A percentile compares a stretch with the other conserved stretches of the same genome.
Conservation (phyloP, 179 eudicot species). For the Actinidia arguta region DNA sequence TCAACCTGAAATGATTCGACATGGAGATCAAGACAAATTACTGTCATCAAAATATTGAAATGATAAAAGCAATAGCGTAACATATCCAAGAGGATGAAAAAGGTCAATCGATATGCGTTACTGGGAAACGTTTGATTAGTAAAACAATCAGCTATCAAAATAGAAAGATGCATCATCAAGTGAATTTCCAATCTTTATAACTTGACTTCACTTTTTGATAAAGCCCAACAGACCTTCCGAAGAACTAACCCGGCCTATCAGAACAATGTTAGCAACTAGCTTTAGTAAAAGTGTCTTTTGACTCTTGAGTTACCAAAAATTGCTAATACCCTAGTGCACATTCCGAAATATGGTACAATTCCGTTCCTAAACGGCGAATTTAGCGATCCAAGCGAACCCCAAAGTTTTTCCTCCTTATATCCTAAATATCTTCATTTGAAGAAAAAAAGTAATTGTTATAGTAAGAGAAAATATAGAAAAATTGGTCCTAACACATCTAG, state of each 20-base stretch:
- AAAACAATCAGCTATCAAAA: conserved; percentile 5
- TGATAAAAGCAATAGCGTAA: not conserved
- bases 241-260: not conserved
- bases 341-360: no score
- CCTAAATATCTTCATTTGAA: no score
- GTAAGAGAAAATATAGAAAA: no score
- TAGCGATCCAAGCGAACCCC: no score
- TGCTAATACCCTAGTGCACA: no score
- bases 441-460: no score
- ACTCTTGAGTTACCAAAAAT: no score
- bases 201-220: not conserved
- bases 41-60: not conserved
- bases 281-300: no score
- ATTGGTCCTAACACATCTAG: no score
- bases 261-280: not conserved
- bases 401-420: no score
- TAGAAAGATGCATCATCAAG: not conserved
- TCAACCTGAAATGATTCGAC: not conserved
- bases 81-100: not conserved
- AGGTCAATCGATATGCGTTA: not conserved
- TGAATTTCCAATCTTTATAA: no score
- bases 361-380: no score
- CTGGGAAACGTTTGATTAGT: not conserved
- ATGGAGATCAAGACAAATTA: not conserved
- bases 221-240: not conserved